A percentile compares a stretch with the other conserved stretches of the same genome.
Conservation (phyloP, 2,329 filamentous ascomycete genomes). For the Paraconiothyrium sp. region DNA sequence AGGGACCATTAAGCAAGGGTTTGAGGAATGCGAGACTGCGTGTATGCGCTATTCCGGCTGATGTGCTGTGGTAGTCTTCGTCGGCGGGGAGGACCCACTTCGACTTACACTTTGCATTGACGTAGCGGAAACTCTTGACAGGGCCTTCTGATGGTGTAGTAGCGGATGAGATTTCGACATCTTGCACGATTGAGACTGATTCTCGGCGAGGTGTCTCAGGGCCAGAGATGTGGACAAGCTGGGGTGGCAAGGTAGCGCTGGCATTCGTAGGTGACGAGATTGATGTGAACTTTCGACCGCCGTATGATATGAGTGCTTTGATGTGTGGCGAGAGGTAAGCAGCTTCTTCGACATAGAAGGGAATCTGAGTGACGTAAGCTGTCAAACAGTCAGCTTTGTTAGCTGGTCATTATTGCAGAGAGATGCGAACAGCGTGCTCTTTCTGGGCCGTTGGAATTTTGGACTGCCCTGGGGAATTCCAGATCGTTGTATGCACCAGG, state of each 20-base stretch:
- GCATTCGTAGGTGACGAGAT: constrained; percentile 22
- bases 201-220: constrained; percentile 30
- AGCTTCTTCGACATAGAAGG: constrained; percentile 45
- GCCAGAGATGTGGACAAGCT: constrained; percentile 43
- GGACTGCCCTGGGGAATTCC: too few relatives aligned
- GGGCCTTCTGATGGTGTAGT: constrained; percentile 19
- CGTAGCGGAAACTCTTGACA: constrained; percentile 39
- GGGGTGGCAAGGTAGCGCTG: constrained; percentile 32
- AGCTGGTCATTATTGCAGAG: not conserved
- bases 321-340: constrained; percentile 35
- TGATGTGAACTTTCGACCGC: constrained; percentile 38
- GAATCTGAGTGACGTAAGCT: constrained; percentile 45
- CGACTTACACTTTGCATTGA: constrained; percentile 32
- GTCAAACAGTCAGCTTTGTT: not conserved
- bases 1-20: constrained; percentile 68
- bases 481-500: too few relatives aligned
- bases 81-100: constrained; percentile 42
- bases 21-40: constrained; percentile 73
- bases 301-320: constrained; percentile 45
- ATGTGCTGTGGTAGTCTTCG: constrained; percentile 54
- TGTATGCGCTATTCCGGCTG: constrained; percentile 72
- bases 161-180: constrained; percentile 15
- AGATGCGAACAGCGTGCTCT: too few relatives aligned
- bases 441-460: too few relatives aligned
- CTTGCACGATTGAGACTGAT: constrained; percentile 32